Evolutionary conservation across 176 grass and related monocot species (phyloP).

Genomic region (Cenchrus americanus): DNA sequence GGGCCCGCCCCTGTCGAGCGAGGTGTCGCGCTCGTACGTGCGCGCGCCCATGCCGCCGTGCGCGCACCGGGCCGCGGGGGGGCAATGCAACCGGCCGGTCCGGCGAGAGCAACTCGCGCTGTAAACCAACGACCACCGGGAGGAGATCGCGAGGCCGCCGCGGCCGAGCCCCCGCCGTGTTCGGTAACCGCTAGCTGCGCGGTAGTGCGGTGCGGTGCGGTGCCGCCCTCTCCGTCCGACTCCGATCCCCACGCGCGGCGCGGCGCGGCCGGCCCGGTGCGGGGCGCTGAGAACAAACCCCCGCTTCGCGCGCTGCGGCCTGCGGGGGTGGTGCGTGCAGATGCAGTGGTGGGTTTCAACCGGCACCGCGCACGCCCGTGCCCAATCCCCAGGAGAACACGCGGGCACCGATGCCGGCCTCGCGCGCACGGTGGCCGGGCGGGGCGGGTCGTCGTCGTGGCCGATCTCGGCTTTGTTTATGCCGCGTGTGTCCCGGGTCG

Average conservation of each 20-base stretch:
- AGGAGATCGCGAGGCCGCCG: too few relatives aligned
- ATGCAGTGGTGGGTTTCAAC: neutral
- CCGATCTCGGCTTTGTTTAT: conserved; percentile 23
- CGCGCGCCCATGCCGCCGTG: conserved; percentile 22
- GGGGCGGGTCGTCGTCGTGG: neutral
- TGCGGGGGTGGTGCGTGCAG: too few relatives aligned
- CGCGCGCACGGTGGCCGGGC: neutral
- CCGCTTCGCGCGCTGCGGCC: neutral
- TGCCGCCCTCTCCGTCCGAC: neutral
- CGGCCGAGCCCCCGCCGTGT: too few relatives aligned
- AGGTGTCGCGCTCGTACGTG: neutral
- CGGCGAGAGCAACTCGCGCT: too few relatives aligned
- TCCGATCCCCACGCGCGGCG: too few relatives aligned
- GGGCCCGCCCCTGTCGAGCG: too few relatives aligned
- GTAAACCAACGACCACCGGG: too few relatives aligned
- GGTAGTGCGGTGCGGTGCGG: conserved; percentile 1
- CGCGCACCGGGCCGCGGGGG: neutral
- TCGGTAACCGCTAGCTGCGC: conserved; percentile 36
- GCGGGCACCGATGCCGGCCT: conserved; percentile 40
- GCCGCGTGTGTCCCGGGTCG: neutral
- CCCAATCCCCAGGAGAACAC: conserved; percentile 29
- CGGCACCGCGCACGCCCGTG: conserved; percentile 18
- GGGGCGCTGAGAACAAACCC: neutral
- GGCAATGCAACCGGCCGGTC: too few relatives aligned
- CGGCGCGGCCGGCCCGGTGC: too few relatives aligned